A percentile compares a stretch with the other conserved stretches of the same genome.
Evolutionary conservation across 2,329 filamentous ascomycete genomes (phyloP).

Genomic region (Teratosphaeria nubilosa): DNA sequence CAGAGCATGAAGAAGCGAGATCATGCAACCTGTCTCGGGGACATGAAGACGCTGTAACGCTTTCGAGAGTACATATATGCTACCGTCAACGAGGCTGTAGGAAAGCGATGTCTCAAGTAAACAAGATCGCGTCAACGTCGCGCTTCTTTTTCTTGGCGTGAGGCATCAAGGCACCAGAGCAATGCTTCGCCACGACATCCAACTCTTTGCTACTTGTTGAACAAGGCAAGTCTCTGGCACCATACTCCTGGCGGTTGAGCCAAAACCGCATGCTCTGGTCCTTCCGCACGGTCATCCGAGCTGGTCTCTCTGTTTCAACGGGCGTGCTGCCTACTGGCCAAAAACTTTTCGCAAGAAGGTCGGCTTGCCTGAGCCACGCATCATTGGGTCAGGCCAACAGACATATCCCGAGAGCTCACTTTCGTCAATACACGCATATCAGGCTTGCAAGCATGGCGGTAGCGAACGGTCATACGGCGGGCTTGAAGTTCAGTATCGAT

Average conservation of each 20-base stretch:
- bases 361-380: not conserved
- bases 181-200: not conserved
- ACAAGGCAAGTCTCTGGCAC: not conserved
- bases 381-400: not conserved
- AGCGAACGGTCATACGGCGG: conserved; percentile 8
- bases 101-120: no score
- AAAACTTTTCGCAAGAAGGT: not conserved
- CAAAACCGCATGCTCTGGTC: not conserved
- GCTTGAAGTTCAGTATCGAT: conserved; percentile 6
- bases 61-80: no score
- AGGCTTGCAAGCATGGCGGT: conserved; percentile 10
- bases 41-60: no score
- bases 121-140: not conserved
- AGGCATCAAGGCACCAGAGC: not conserved
- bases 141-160: not conserved
- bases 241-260: not conserved
- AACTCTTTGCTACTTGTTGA: not conserved
- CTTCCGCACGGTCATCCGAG: not conserved
- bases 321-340: not conserved
- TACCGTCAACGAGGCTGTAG: no score
- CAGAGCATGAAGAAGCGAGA: no score
- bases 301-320: not conserved
- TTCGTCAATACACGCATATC: not conserved
- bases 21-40: no score
- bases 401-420: not conserved